These are phyloP conservation scores for Mallotus nudiflorus DNA, from an alignment of 345 rosid genomes.

Conservation along the genomic window DNA sequence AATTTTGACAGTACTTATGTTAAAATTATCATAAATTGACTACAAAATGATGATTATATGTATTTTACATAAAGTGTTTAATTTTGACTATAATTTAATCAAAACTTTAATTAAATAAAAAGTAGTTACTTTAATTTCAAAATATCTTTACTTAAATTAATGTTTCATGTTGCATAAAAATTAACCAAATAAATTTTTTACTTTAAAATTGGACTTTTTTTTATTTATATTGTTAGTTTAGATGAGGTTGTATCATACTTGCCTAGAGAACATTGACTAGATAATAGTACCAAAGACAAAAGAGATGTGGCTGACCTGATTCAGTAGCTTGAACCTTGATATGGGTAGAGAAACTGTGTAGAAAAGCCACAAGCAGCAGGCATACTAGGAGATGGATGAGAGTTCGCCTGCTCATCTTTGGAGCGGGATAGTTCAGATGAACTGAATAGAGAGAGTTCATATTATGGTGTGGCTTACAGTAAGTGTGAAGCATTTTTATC, in stretches of 20 bases:
- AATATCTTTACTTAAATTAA: too few species aligned
- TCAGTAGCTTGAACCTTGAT: slow-evolving; percentile 41
- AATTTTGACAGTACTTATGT: too few species aligned
- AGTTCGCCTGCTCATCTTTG: slow-evolving; percentile 38
- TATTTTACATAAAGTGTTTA: too few species aligned
- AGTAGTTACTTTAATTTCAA: too few species aligned
- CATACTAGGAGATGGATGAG: slow-evolving; percentile 31
- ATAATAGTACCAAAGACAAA: background rate
- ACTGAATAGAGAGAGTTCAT: slow-evolving; percentile 16
- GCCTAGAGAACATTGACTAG: background rate
- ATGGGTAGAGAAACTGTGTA: slow-evolving; percentile 16
- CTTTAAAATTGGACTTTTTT: too few species aligned
- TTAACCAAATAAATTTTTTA: too few species aligned
- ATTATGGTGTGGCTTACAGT: slow-evolving; percentile 15
- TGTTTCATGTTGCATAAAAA: too few species aligned
- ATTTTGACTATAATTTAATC: too few species aligned
- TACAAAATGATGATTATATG: too few species aligned
- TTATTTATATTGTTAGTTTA: too few species aligned
- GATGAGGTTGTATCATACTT: background rate
- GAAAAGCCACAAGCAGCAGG: slow-evolving; percentile 39
- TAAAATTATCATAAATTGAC: too few species aligned
- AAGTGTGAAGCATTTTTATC: slow-evolving; percentile 31
- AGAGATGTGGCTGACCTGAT: slow-evolving; percentile 38
- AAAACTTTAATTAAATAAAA: too few species aligned
- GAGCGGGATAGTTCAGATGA: slow-evolving; percentile 20